These are phyloP conservation scores for Akanthomyces muscarius DNA, from an alignment of 2,329 filamentous ascomycete species.

Conservation along the genomic window DNA sequence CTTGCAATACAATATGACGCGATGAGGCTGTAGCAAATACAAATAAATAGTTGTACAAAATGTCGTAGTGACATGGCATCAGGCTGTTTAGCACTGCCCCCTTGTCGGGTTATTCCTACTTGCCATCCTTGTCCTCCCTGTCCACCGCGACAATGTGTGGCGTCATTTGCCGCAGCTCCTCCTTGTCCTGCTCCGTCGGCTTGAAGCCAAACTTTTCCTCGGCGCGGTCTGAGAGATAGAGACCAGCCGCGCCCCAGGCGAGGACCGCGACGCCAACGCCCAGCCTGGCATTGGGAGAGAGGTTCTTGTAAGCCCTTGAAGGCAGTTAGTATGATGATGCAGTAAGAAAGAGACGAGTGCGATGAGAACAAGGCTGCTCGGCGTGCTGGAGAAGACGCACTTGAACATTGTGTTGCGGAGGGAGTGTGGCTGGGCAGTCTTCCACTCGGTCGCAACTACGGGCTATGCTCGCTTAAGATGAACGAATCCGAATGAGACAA, in stretches of 20 bases:
- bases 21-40: neutral
- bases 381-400: neutral
- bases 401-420: slow-evolving; percentile 19
- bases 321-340: neutral
- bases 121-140: slow-evolving; percentile 18
- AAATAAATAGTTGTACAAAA: neutral
- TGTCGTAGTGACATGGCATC: neutral
- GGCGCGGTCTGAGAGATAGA: slow-evolving; percentile 68
- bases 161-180: slow-evolving; percentile 56
- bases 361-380: neutral
- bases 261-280: slow-evolving; percentile 71
- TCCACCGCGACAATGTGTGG: slow-evolving; percentile 63
- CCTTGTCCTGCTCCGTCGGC: slow-evolving; percentile 69
- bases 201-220: slow-evolving; percentile 71
- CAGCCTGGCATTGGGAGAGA: slow-evolving; percentile 66
- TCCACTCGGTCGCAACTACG: no score
- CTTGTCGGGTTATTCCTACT: neutral
- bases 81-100: neutral
- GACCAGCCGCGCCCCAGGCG: slow-evolving; percentile 68
- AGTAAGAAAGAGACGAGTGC: neutral
- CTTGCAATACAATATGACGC: neutral
- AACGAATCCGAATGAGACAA: no score
- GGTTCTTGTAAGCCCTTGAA: slow-evolving; percentile 64
- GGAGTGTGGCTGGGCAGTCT: neutral
- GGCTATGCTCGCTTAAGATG: no score